These are phyloP conservation scores for Deakozyma indianensis DNA, from an alignment of 805 yeast species.

Conservation along the genomic window DNA sequence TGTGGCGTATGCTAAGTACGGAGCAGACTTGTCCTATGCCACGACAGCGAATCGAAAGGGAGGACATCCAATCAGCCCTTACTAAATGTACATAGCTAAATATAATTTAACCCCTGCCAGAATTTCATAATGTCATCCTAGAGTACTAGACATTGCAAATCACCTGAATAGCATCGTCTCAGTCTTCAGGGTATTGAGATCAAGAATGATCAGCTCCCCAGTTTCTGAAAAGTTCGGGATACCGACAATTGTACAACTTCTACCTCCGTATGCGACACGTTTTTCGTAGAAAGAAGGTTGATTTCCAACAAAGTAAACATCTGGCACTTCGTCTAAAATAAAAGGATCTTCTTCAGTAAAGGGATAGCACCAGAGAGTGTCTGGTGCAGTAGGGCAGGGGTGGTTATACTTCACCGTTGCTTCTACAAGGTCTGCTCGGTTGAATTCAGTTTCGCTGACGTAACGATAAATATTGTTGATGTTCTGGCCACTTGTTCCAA, in stretches of 20 bases:
- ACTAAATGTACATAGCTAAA: background rate
- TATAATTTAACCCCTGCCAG: background rate
- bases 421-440: conserved; percentile 42
- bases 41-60: conserved; percentile 36
- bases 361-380: conserved; percentile 85
- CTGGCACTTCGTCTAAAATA: conserved; percentile 61
- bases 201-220: conserved; percentile 50
- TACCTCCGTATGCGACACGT: conserved; percentile 6
- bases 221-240: conserved; percentile 59
- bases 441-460: conserved; percentile 20
- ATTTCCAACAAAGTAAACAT: conserved; percentile 76
- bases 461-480: conserved; percentile 66
- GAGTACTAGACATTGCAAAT: too few species aligned
- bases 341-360: conserved; percentile 69
- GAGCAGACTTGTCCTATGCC: conserved; percentile 52
- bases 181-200: conserved; percentile 41
- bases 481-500: conserved; percentile 80
- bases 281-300: conserved; percentile 44
- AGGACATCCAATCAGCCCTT: conserved; percentile 29
- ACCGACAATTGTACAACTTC: conserved; percentile 39
- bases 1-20: conserved; percentile 32
- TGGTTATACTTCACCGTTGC: conserved; percentile 72
- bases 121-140: background rate
- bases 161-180: conserved; percentile 25
- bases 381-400: conserved; percentile 89